phyloP scores from a whole-genome alignment of 2,329 filamentous ascomycete genomes.

The Cercospora berteroae region DNA sequence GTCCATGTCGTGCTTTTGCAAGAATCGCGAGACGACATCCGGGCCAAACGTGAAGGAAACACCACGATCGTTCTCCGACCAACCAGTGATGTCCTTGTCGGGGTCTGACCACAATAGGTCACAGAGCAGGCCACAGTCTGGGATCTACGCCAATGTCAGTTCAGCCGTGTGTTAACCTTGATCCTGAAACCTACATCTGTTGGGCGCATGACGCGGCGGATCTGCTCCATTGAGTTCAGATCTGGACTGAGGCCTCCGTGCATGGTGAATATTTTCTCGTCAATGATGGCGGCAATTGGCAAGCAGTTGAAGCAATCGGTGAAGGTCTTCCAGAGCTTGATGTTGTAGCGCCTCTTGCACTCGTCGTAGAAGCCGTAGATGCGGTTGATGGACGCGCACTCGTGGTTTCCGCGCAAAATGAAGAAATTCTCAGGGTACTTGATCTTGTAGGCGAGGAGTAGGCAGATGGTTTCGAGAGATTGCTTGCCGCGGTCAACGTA shows the following conservation, averaged over 20 bases:
- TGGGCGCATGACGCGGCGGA: constrained; percentile 95
- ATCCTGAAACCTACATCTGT: constrained; percentile 79
- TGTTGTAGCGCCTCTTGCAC: constrained; percentile 98
- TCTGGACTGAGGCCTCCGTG: constrained; percentile 96
- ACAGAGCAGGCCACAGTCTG: constrained; percentile 94
- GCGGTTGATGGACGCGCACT: constrained; percentile 97
- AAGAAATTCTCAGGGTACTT: constrained; percentile 99
- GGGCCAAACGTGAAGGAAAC: constrained; percentile 98
- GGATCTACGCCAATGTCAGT: constrained; percentile 64
- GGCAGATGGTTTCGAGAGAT: constrained; percentile 95
- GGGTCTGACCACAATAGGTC: constrained; percentile 98
- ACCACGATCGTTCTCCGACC: constrained; percentile 98
- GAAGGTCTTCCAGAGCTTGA: constrained; percentile 99
- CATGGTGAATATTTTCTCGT: constrained; percentile 99
- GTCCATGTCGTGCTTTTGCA: constrained; percentile 99
- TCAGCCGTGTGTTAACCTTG: neutral
- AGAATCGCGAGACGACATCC: constrained; percentile 93
- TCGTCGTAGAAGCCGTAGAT: constrained; percentile 99
- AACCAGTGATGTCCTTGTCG: constrained; percentile 98
- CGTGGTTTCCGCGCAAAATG: constrained; percentile 96
- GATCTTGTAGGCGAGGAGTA: constrained; percentile 98
- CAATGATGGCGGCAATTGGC: constrained; percentile 96
- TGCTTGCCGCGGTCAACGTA: constrained; percentile 99
- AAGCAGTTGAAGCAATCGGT: constrained; percentile 99
- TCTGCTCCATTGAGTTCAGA: constrained; percentile 99